Percentiles rank a stretch among this genome's conserved stretches.
Conservation (phyloP, 495 filamentous ascomycete genomes). For the Hypomontagnella submonticulosa region DNA sequence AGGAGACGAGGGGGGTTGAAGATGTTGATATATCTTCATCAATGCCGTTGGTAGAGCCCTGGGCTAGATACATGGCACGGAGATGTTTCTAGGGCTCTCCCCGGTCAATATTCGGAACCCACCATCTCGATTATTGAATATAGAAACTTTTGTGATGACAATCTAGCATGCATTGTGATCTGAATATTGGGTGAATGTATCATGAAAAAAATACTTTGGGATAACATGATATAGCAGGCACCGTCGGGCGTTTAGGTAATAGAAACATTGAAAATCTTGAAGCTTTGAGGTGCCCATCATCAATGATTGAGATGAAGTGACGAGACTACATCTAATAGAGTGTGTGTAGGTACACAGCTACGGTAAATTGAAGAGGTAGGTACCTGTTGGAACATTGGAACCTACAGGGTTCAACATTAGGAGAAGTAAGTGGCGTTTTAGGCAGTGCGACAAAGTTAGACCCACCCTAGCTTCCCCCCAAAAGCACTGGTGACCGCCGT, state of each 20-base stretch:
- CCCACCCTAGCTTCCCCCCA: background rate
- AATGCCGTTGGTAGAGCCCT: constrained; percentile 25
- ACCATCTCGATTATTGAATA: constrained; percentile 30
- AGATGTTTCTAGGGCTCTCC: constrained; percentile 31
- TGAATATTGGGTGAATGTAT: background rate
- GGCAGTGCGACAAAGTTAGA: background rate
- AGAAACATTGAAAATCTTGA: no score
- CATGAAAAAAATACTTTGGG: background rate
- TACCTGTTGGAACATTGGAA: background rate
- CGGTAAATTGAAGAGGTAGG: no score
- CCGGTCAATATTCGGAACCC: constrained; percentile 10
- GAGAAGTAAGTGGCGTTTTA: no score
- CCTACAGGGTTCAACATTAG: background rate
- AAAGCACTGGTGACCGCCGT: background rate
- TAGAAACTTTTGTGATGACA: constrained; percentile 10
- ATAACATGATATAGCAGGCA: no score
- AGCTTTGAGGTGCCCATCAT: no score
- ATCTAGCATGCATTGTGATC: no score
- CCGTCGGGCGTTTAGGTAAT: no score
- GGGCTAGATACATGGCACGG: constrained; percentile 38
- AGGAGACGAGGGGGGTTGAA: constrained; percentile 20
- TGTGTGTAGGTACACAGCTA: no score
- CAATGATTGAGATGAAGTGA: no score
- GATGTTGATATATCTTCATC: constrained; percentile 32
- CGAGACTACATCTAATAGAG: no score